These are phyloP conservation scores for Yamadazyma conglobata DNA, from an alignment of 1,139 yeast species.

Conservation along the genomic window DNA sequence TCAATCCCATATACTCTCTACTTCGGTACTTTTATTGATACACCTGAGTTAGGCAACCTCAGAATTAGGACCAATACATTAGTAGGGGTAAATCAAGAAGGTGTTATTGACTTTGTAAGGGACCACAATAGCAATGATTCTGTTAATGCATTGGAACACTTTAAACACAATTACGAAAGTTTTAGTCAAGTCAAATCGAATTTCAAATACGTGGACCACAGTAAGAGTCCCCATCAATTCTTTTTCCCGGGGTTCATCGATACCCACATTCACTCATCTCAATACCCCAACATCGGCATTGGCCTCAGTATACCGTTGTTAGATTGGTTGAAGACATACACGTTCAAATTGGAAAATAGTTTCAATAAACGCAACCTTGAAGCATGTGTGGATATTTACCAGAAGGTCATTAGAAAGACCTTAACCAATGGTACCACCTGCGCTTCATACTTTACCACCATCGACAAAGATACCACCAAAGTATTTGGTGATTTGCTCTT, in stretches of 20 bases:
- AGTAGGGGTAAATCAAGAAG: conserved; percentile 31
- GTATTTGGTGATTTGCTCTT: conserved; percentile 71
- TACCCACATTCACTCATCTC: conserved; percentile 96
- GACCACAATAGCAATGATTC: conserved; percentile 6
- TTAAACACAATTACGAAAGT: conserved; percentile 9
- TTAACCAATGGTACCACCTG: conserved; percentile 83
- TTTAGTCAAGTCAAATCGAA: conserved; percentile 8
- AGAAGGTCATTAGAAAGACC: conserved; percentile 63
- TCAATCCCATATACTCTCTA: conserved; percentile 26
- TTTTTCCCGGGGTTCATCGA: conserved; percentile 92
- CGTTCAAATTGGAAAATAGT: conserved; percentile 78
- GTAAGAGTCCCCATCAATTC: conserved; percentile 41
- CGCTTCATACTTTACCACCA: conserved; percentile 87
- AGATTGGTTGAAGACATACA: conserved; percentile 84
- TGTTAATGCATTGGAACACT: conserved; percentile 7
- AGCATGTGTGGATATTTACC: conserved; percentile 60
- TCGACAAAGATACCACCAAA: conserved; percentile 72
- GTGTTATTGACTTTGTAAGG: conserved; percentile 30
- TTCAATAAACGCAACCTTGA: conserved; percentile 38
- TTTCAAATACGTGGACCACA: conserved; percentile 27
- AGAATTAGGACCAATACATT: conserved; percentile 28
- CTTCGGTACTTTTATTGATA: conserved; percentile 38
- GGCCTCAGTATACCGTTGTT: conserved; percentile 82
- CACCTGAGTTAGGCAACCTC: conserved; percentile 28
- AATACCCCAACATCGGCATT: conserved; percentile 90